A percentile compares a stretch with the other conserved stretches of the same genome.
These are phyloP conservation scores for Balamuthia mandrillaris DNA, from an alignment of 208 protist species.

Conservation along the genomic window DNA sequence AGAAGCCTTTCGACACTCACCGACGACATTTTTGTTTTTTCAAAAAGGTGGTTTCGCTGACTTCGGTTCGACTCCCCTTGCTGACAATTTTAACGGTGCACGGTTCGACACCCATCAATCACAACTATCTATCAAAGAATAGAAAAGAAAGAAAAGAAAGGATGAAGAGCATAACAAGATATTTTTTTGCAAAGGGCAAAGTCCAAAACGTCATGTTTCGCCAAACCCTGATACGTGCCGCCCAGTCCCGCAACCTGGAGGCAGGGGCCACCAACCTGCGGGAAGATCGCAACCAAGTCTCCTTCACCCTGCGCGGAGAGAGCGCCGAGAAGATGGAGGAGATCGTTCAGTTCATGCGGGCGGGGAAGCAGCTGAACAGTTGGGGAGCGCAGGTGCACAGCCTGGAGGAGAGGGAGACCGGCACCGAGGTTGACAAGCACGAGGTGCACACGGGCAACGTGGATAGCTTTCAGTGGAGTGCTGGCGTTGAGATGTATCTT, in stretches of 20 bases:
- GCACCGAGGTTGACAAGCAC: not conserved
- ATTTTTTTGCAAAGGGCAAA: not conserved
- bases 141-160: too few relatives aligned
- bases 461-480: not conserved
- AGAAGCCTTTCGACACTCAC: too few relatives aligned
- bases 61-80: too few relatives aligned
- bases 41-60: too few relatives aligned
- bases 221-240: not conserved
- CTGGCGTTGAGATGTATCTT: conserved; percentile 6
- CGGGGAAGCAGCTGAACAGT: not conserved
- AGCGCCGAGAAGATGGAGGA: not conserved
- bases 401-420: not conserved
- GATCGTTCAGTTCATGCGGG: not conserved
- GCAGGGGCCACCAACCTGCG: not conserved
- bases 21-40: too few relatives aligned
- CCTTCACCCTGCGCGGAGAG: not conserved
- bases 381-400: not conserved
- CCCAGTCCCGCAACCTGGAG: not conserved
- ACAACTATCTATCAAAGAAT: too few relatives aligned
- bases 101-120: too few relatives aligned
- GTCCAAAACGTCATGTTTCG: conserved; percentile 17
- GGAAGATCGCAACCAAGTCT: not conserved
- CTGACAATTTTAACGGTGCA: too few relatives aligned
- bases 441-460: conserved; percentile 5
- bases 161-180: not conserved